These are phyloP conservation scores for Naumovozyma dairenensis DNA, from an alignment of 805 yeast species.

Conservation along the genomic window DNA sequence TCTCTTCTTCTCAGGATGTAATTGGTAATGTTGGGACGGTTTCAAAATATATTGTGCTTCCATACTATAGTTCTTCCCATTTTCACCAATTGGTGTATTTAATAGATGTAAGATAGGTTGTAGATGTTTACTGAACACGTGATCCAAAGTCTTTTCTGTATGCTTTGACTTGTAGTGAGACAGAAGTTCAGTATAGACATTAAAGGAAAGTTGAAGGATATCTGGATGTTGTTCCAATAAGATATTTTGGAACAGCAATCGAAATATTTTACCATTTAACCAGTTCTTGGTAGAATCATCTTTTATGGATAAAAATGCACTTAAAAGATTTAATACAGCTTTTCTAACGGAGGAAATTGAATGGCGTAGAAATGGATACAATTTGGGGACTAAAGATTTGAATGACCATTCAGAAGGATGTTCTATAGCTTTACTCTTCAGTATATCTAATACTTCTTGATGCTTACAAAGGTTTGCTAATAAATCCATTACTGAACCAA, in stretches of 20 bases:
- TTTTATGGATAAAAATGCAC: conserved; percentile 58
- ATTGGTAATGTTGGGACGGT: conserved; percentile 45
- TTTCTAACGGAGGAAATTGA: conserved; percentile 85
- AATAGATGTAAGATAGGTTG: conserved; percentile 54
- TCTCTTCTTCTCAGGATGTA: conserved; percentile 28
- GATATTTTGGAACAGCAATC: conserved; percentile 78
- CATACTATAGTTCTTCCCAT: conserved; percentile 82
- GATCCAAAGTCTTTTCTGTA: conserved; percentile 38
- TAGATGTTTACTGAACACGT: conserved; percentile 45
- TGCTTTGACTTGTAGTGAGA: conserved; percentile 33
- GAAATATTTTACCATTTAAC: conserved; percentile 64
- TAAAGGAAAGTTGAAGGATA: conserved; percentile 52
- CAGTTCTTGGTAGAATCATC: conserved; percentile 50
- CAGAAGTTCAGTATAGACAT: conserved; percentile 51
- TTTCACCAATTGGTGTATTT: conserved; percentile 92
- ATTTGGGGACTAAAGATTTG: conserved; percentile 71
- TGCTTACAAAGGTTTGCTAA: conserved; percentile 80
- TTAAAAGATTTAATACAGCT: conserved; percentile 72
- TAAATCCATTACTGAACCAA: conserved; percentile 92
- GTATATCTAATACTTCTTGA: conserved; percentile 60
- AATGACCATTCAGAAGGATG: conserved; percentile 48
- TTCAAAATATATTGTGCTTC: conserved; percentile 60
- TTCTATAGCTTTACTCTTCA: conserved; percentile 50
- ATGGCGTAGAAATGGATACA: conserved; percentile 88
- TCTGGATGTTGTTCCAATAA: conserved; percentile 79